phyloP scores from a whole-genome alignment of 2,329 filamentous ascomycete genomes.

The Pleomassaria siparia region DNA sequence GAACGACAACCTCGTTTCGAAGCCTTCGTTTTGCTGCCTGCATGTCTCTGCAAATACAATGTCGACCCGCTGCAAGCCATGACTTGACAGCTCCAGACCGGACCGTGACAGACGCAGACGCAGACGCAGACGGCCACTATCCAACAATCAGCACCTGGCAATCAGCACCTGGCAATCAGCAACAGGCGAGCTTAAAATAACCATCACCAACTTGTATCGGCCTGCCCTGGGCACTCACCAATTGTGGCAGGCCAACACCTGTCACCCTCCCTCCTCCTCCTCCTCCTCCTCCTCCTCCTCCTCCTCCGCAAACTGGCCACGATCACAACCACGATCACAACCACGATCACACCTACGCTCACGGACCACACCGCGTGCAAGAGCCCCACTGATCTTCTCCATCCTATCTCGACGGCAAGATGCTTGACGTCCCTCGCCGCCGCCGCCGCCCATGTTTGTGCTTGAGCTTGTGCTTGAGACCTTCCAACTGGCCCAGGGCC shows the following conservation, averaged over 20 bases:
- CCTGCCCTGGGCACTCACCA: constrained; percentile 18
- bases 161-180: no score
- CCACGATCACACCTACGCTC: no score
- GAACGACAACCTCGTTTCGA: constrained; percentile 1
- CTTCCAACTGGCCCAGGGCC: constrained; percentile 4
- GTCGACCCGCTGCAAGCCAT: constrained; percentile 25
- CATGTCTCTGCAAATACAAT: constrained; percentile 13
- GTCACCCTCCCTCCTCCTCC: constrained; percentile 18
- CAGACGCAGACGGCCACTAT: no score
- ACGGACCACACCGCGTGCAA: constrained; percentile 11
- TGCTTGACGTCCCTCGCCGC: background rate
- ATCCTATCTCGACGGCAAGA: no score
- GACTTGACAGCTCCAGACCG: constrained; percentile 16
- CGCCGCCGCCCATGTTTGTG: constrained; percentile 1
- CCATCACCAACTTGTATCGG: constrained; percentile 17
- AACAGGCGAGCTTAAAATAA: constrained; percentile 24
- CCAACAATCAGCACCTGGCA: no score
- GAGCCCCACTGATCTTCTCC: constrained; percentile 16
- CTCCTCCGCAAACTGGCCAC: constrained; percentile 7
- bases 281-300: no score
- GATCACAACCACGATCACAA: no score
- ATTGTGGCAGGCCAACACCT: constrained; percentile 23
- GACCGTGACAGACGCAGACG: constrained; percentile 1
- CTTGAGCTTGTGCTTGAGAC: constrained; percentile 1
- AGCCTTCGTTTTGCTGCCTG: background rate